Evolutionary conservation across 768 basidiomycete genomes (phyloP).

Genomic region (Neoboletus magnificus): DNA sequence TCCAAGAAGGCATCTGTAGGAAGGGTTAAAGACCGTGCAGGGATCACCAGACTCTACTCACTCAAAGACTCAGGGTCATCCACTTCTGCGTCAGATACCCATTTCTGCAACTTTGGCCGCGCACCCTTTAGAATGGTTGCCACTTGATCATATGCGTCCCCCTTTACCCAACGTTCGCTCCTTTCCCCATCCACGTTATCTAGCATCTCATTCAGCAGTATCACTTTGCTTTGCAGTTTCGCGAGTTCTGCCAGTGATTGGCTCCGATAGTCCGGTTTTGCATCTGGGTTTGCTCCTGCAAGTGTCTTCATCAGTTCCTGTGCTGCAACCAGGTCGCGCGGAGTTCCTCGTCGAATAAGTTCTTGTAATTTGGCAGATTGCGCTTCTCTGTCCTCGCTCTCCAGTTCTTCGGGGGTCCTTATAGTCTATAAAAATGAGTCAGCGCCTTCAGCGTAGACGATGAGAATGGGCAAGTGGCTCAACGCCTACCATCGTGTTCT

Average conservation of each 20-base stretch:
- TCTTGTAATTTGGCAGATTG: slow-evolving; percentile 99
- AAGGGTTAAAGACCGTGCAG: background rate
- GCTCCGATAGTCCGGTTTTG: slow-evolving; percentile 89
- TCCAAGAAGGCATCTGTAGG: slow-evolving; percentile 83
- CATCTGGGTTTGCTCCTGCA: slow-evolving; percentile 92
- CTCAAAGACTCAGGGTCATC: slow-evolving; percentile 90
- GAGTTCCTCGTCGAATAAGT: slow-evolving; percentile 92
- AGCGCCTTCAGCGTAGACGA: background rate
- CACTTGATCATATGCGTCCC: slow-evolving; percentile 97
- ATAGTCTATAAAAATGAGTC: slow-evolving; percentile 57
- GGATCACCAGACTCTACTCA: slow-evolving; percentile 33
- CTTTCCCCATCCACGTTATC: slow-evolving; percentile 77
- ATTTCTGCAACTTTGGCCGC: slow-evolving; percentile 93
- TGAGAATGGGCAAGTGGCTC: background rate
- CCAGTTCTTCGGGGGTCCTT: slow-evolving; percentile 94
- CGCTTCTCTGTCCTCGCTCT: slow-evolving; percentile 91
- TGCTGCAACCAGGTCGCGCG: slow-evolving; percentile 89
- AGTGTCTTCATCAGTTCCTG: slow-evolving; percentile 97
- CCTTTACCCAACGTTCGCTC: slow-evolving; percentile 77
- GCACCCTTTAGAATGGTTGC: slow-evolving; percentile 76
- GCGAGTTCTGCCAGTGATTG: slow-evolving; percentile 89
- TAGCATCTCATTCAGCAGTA: slow-evolving; percentile 95
- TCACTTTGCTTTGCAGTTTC: slow-evolving; percentile 92
- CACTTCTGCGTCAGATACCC: slow-evolving; percentile 91
- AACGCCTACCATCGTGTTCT: slow-evolving; percentile 23